Evolutionary conservation across 441 rosid species (phyloP).

Genomic region (Adansonia madagascariensis): DNA sequence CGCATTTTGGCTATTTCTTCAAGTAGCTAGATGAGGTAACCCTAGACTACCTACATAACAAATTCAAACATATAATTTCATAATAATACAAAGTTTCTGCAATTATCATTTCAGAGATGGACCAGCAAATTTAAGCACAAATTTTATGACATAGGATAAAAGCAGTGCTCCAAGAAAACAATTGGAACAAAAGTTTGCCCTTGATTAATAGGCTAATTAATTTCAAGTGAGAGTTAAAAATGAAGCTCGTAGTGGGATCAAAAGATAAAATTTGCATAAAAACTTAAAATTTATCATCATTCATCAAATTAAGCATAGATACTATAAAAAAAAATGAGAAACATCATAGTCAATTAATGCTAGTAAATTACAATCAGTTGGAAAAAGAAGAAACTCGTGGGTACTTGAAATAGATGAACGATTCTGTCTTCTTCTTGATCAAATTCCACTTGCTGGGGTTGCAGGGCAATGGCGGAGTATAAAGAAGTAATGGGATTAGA

Average conservation of each 20-base stretch:
- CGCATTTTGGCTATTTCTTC: no score
- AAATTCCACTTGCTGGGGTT: constrained; percentile 51
- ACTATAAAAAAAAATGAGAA: not conserved
- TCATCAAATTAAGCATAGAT: not conserved
- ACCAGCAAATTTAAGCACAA: no score
- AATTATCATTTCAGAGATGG: no score
- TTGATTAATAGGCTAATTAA: no score
- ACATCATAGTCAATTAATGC: not conserved
- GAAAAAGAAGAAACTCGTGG: not conserved
- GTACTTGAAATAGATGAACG: constrained; percentile 77
- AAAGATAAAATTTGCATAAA: not conserved
- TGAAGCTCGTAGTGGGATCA: not conserved
- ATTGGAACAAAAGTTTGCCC: not conserved
- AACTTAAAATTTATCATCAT: not conserved
- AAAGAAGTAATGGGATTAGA: constrained; percentile 33
- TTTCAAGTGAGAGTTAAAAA: not conserved
- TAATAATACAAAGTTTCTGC: no score
- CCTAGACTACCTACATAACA: no score
- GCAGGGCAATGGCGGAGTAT: constrained; percentile 52
- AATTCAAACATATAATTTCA: no score
- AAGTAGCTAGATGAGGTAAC: no score
- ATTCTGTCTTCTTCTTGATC: constrained; percentile 74
- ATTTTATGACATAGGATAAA: no score
- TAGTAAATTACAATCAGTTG: not conserved
- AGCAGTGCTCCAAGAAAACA: no score